Percentiles rank a stretch among this genome's conserved stretches.
Conservation (phyloP, 176 grass and related monocot genomes). For the Poa annua region DNA sequence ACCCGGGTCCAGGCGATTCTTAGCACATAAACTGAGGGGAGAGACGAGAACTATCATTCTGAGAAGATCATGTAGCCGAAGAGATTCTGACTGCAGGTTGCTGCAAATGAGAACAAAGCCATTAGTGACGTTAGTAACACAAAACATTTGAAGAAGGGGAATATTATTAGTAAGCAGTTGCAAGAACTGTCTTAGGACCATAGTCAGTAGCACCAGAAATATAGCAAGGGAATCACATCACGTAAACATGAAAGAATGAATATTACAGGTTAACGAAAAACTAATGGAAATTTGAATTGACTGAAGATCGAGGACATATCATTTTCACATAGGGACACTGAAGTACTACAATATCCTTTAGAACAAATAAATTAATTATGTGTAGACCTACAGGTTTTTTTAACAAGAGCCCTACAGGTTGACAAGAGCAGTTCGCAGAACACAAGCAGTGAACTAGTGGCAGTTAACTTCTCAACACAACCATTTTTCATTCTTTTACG, state of each 20-base stretch:
- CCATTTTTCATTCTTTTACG: background rate
- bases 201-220: constrained; percentile 5
- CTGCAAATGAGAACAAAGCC: constrained; percentile 38
- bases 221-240: background rate
- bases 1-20: constrained; percentile 22
- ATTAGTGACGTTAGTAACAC: background rate
- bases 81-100: constrained; percentile 11
- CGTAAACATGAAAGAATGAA: background rate
- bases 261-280: background rate
- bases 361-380: background rate
- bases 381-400: background rate
- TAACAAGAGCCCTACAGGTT: background rate
- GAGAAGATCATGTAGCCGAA: constrained; percentile 27
- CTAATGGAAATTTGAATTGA: background rate
- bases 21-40: background rate
- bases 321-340: background rate
- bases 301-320: constrained; percentile 3
- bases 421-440: background rate
- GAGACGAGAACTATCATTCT: constrained; percentile 43
- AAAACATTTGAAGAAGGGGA: background rate
- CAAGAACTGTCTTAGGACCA: background rate
- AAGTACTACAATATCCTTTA: constrained; percentile 18
- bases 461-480: background rate
- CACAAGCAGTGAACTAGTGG: background rate
- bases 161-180: constrained; percentile 2